Evolutionary conservation across 805 yeast species (phyloP).

Genomic region (Monosporozyma aerobia): DNA sequence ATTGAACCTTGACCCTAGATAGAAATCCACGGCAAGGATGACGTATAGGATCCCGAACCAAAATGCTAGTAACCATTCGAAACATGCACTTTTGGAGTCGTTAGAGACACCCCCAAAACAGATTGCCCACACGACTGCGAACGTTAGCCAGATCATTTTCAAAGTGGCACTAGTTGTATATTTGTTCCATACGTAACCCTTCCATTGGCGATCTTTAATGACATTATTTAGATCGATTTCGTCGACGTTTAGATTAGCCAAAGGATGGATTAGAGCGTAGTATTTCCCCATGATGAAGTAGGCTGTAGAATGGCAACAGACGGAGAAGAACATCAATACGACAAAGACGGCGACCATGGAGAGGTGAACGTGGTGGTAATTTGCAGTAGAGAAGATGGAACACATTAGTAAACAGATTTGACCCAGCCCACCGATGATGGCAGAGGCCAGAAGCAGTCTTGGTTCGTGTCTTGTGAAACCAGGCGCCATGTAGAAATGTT

Average conservation of each 20-base stretch:
- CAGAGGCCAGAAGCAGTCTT: slow-evolving; percentile 33
- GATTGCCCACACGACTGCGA: slow-evolving; percentile 60
- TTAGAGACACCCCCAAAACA: slow-evolving; percentile 46
- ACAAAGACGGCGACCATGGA: slow-evolving; percentile 70
- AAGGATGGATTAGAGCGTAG: slow-evolving; percentile 33
- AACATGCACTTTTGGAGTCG: slow-evolving; percentile 47
- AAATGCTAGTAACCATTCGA: slow-evolving; percentile 85
- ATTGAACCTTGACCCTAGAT: slow-evolving; percentile 44
- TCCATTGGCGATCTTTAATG: slow-evolving; percentile 17
- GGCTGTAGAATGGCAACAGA: slow-evolving; percentile 37
- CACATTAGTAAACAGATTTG: slow-evolving; percentile 68
- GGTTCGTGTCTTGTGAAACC: slow-evolving; percentile 34
- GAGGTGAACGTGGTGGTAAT: slow-evolving; percentile 46
- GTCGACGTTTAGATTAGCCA: slow-evolving; percentile 12
- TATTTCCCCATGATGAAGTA: slow-evolving; percentile 39
- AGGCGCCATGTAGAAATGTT: slow-evolving; percentile 27
- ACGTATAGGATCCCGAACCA: slow-evolving; percentile 68
- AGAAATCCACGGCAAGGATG: slow-evolving; percentile 59
- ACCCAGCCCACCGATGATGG: slow-evolving; percentile 45
- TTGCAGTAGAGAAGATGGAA: slow-evolving; percentile 58
- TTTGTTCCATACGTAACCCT: slow-evolving; percentile 33
- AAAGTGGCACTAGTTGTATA: slow-evolving; percentile 40
- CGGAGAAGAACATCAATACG: slow-evolving; percentile 49
- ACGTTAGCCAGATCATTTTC: slow-evolving; percentile 56
- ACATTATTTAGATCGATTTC: slow-evolving; percentile 6